Evolutionary conservation across 345 rosid genomes (phyloP).

Genomic region (Lepidium sativum): DNA sequence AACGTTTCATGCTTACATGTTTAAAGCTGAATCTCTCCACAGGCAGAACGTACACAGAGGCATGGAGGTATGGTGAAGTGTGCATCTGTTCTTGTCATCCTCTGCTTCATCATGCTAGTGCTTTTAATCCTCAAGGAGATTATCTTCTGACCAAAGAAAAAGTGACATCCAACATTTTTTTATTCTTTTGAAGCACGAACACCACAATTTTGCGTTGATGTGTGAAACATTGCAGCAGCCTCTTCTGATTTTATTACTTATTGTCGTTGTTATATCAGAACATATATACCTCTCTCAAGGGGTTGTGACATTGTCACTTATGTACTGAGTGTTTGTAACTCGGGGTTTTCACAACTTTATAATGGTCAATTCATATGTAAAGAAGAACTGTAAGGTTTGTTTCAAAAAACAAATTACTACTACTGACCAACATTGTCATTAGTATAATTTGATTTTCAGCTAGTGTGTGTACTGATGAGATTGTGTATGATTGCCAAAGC

Average conservation of each 20-base stretch:
- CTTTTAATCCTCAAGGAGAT: slow-evolving; percentile 80
- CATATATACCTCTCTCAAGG: neutral
- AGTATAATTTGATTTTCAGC: neutral
- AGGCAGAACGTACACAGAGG: slow-evolving; percentile 95
- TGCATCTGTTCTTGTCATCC: slow-evolving; percentile 71
- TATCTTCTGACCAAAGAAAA: slow-evolving; percentile 40
- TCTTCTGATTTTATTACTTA: neutral
- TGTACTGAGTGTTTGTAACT: slow-evolving; percentile 9
- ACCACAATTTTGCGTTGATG: slow-evolving; percentile 1
- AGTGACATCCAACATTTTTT: slow-evolving; percentile 4
- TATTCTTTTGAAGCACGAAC: neutral
- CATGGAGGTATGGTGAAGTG: slow-evolving; percentile 97
- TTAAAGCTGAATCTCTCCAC: slow-evolving; percentile 7
- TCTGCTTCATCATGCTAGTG: slow-evolving; percentile 89
- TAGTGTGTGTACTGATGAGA: neutral
- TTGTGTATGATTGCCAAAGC: neutral
- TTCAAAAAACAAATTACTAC: neutral
- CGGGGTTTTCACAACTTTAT: neutral
- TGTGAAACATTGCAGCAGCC: neutral
- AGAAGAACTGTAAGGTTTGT: neutral
- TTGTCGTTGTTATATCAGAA: neutral
- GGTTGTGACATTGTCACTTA: neutral
- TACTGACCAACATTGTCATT: neutral
- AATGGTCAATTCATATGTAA: slow-evolving; percentile 13
- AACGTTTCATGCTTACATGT: neutral